Percentiles rank a stretch among this genome's conserved stretches.
These are phyloP conservation scores for Dillenia suffruticosa DNA, from an alignment of 164 flowering plant species.

Conservation along the genomic window DNA sequence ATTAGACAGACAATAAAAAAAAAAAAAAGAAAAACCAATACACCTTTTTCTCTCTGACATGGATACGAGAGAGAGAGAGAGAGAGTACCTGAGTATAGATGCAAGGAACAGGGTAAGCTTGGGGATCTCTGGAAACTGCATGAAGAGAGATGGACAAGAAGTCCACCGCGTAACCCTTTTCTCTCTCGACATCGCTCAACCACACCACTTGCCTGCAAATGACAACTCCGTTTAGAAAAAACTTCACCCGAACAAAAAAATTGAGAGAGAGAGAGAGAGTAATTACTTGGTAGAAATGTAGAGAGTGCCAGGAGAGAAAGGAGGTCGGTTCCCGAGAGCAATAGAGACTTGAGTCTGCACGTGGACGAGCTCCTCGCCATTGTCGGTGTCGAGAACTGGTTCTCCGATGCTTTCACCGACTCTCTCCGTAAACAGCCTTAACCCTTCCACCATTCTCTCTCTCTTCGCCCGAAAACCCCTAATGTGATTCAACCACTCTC, in stretches of 20 bases:
- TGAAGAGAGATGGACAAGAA: constrained; percentile 81
- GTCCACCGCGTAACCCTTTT: constrained; percentile 78
- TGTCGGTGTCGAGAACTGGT: constrained; percentile 52
- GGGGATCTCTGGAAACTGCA: constrained; percentile 84
- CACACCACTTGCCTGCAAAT: constrained; percentile 67
- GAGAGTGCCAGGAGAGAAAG: constrained; percentile 81
- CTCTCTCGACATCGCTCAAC: constrained; percentile 69
- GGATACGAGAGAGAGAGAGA: not conserved
- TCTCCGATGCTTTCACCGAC: constrained; percentile 47
- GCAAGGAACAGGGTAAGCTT: constrained; percentile 82
- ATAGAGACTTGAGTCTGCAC: constrained; percentile 62
- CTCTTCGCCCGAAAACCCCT: not conserved
- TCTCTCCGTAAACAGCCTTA: constrained; percentile 53
- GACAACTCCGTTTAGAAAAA: not conserved
- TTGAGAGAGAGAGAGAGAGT: not conserved
- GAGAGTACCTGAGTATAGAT: constrained; percentile 72
- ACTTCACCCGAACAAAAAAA: not conserved
- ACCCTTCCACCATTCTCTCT: constrained; percentile 52
- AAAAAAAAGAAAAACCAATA: too few species aligned
- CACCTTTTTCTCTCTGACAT: too few species aligned
- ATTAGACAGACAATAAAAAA: too few species aligned
- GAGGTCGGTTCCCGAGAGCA: constrained; percentile 54
- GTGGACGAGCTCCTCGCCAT: constrained; percentile 77
- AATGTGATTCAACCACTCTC: too few species aligned
- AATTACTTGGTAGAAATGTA: constrained; percentile 70